Evolutionary conservation across 176 grass and related monocot genomes (phyloP), one percentile per base, ranked within the genome.

Genomic region (Elaeis guineensis): DNA sequence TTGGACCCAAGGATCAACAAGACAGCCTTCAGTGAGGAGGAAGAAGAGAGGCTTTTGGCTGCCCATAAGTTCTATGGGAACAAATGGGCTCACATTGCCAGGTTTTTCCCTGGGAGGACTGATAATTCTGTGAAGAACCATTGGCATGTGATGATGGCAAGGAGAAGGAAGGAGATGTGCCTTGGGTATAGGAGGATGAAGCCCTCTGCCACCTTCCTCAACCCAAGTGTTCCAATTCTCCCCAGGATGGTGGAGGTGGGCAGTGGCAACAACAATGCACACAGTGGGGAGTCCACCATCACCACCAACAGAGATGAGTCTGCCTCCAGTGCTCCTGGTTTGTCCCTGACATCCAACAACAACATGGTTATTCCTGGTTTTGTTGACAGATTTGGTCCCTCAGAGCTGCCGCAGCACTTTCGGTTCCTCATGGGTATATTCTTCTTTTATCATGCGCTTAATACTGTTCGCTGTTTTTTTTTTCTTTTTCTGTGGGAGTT

Each of bases 111-210:
- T 4, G 69, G 69, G 44, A 71, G 69, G 16, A 71, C 69, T 5
- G 69, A 71, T 22, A 71, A 71, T 51, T 39, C 57, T 30, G 69
- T 71, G 69, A 71, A 71, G 69, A 71, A 71, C 57, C 69, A 71
- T 4, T 71, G 69, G 69, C 69, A 71, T 71, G 69, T 71, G 48
- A 71, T 71, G 44, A 52, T 51, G 69, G 69, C 69, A 16, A 59
- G 69, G 49, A 71, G 22, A 24, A 44, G 51, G 24, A 61, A 57
- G 57, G 57, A 51, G 48, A 22, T 28, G 24, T 30, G 20, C 69
- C 52, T 5, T 59, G 21, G 21, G 4, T 26, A 44, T 22, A 32
- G 39, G 69, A 71, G 69, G 39, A 51, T 21, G 68, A 52, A 61
- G 54, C 3, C 48, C 63, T 8, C 52, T 17, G 5, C 26, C 66